Conservation (phyloP, 208 protist genomes). For the Kentomonas sorsogonicus region DNA sequence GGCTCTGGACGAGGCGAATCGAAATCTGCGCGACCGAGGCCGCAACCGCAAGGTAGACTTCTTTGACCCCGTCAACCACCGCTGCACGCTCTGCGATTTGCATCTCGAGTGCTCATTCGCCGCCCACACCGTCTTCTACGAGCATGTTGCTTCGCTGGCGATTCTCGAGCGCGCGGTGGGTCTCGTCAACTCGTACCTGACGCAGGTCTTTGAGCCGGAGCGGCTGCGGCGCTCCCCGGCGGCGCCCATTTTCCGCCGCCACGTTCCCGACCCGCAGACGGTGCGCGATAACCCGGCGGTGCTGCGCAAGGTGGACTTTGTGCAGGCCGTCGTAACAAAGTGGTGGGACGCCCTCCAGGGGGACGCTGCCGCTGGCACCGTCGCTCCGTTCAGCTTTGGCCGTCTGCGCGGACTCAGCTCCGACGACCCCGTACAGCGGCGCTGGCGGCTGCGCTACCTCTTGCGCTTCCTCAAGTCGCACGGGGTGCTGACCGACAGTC, state of each 20-base stretch:
- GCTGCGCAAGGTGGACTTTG: slow-evolving; percentile 19
- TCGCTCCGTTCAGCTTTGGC: slow-evolving; percentile 14
- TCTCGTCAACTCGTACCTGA: slow-evolving; percentile 30
- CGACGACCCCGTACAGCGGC: slow-evolving; percentile 8
- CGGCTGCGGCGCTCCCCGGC: not conserved
- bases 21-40: too few species aligned
- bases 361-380: not conserved
- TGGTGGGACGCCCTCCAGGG: slow-evolving; percentile 48
- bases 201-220: slow-evolving; percentile 5
- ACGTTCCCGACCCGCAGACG: not conserved
- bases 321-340: slow-evolving; percentile 23
- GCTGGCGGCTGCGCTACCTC: slow-evolving; percentile 32
- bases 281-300: slow-evolving; percentile 9
- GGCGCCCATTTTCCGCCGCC: not conserved
- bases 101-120: slow-evolving; percentile 25
- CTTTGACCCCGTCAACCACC: slow-evolving; percentile 21
- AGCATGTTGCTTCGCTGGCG: slow-evolving; percentile 45
- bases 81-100: slow-evolving; percentile 35
- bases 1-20: not conserved
- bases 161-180: slow-evolving; percentile 46
- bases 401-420: slow-evolving; percentile 22
- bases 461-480: slow-evolving; percentile 27
- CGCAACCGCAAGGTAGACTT: slow-evolving; percentile 13
- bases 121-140: slow-evolving; percentile 27
- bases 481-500: slow-evolving; percentile 1